Conservation (phyloP, 768 basidiomycete species). For the Boletus sp. region DNA sequence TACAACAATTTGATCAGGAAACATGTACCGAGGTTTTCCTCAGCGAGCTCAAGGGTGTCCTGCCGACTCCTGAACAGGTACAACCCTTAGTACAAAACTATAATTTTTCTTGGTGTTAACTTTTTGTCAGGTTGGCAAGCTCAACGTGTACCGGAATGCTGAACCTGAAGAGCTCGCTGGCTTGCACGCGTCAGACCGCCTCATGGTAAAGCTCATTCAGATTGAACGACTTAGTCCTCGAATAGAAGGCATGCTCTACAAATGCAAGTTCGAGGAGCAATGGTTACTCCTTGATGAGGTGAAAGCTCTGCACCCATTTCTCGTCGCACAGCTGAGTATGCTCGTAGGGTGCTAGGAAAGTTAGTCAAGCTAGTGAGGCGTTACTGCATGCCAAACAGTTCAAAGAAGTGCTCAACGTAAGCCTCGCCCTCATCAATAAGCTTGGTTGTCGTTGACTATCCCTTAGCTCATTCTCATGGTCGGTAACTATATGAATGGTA, state of each 20-base stretch:
- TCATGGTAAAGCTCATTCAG: constrained; percentile 96
- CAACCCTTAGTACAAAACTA: constrained; percentile 1
- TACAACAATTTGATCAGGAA: constrained; percentile 82
- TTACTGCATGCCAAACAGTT: constrained; percentile 82
- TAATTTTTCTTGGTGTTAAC: not conserved
- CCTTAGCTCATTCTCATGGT: constrained; percentile 82
- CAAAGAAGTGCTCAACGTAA: constrained; percentile 83
- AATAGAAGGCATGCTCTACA: constrained; percentile 95
- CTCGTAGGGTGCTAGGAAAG: constrained; percentile 69
- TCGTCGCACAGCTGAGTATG: constrained; percentile 5
- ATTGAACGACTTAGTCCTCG: constrained; percentile 85
- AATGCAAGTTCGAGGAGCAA: constrained; percentile 82
- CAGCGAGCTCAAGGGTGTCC: constrained; percentile 78
- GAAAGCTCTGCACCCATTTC: constrained; percentile 13
- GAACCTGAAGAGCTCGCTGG: constrained; percentile 79
- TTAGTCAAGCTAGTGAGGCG: constrained; percentile 76
- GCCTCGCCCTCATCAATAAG: constrained; percentile 19
- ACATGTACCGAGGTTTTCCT: constrained; percentile 88
- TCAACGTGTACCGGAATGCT: constrained; percentile 87
- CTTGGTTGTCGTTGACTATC: constrained; percentile 1
- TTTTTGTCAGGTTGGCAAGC: constrained; percentile 68
- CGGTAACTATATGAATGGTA: constrained; percentile 98
- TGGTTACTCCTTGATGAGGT: constrained; percentile 82
- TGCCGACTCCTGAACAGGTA: constrained; percentile 91
- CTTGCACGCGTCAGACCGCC: constrained; percentile 90